Evolutionary conservation across 2,329 filamentous ascomycete species (phyloP).

Genomic region (Ceratocystis ficicola): DNA sequence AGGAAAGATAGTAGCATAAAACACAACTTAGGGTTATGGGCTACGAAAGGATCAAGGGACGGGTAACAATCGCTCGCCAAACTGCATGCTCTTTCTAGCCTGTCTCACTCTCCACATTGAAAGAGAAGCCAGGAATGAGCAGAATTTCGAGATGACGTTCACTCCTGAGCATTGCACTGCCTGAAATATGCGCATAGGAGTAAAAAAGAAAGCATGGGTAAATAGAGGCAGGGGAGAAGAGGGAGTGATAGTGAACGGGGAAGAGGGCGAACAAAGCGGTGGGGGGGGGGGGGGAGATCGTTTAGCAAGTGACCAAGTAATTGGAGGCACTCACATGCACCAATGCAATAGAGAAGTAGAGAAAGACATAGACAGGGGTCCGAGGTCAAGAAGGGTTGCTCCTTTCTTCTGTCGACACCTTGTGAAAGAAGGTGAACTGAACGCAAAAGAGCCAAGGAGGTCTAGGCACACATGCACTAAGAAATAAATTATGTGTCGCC

Average conservation of each 20-base stretch:
- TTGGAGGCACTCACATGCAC: not conserved
- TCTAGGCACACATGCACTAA: not conserved
- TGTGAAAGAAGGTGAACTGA: not conserved
- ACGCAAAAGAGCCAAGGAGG: not conserved
- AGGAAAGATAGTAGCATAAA: no score
- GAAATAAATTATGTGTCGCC: not conserved
- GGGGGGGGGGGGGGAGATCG: not conserved
- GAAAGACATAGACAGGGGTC: not conserved
- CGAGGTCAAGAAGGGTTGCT: no score
- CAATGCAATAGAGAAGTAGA: no score
- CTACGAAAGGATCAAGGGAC: no score
- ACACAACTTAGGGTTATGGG: no score
- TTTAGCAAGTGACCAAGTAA: not conserved
- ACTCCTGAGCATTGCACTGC: not conserved
- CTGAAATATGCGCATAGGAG: not conserved
- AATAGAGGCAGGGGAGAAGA: not conserved
- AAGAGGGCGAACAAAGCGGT: not conserved
- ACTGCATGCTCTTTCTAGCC: constrained; percentile 1
- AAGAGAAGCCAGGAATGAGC: not conserved
- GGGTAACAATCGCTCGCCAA: constrained; percentile 1
- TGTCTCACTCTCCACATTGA: not conserved
- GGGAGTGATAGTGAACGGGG: not conserved
- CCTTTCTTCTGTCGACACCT: not conserved
- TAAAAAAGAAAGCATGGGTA: not conserved
- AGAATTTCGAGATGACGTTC: not conserved